A percentile compares a stretch with the other conserved stretches of the same genome.
Evolutionary conservation across 164 flowering plant species (phyloP).

Genomic region (Echeveria elegans): DNA sequence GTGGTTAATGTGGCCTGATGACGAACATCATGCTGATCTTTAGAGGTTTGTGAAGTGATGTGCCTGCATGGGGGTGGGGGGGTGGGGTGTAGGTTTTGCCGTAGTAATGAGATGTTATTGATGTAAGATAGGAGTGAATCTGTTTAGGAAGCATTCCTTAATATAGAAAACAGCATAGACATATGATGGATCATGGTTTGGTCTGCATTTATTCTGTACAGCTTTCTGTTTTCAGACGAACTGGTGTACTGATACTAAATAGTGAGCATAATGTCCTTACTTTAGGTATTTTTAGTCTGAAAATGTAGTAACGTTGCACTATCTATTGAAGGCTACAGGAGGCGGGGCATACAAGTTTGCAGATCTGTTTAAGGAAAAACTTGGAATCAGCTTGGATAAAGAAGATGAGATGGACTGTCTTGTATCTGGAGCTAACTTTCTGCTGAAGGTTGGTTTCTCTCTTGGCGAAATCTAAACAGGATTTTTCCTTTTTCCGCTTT

Average conservation of each 20-base stretch:
- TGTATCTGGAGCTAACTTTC: constrained; percentile 77
- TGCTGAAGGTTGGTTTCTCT: constrained; percentile 53
- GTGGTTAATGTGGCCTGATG: too few relatives aligned
- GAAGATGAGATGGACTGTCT: constrained; percentile 79
- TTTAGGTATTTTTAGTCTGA: background rate
- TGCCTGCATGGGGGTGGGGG: too few relatives aligned
- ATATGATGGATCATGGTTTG: too few relatives aligned
- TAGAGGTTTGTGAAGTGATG: too few relatives aligned
- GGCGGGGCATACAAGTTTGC: constrained; percentile 74
- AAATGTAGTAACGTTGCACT: constrained; percentile 6
- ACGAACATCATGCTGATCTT: too few relatives aligned
- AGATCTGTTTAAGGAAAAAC: constrained; percentile 46
- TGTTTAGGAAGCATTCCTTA: background rate
- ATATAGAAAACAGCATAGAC: background rate
- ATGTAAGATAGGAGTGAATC: background rate
- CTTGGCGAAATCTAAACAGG: background rate
- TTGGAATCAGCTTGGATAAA: constrained; percentile 45
- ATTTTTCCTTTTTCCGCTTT: background rate
- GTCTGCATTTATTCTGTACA: too few relatives aligned
- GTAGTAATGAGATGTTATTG: too few relatives aligned
- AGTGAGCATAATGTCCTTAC: too few relatives aligned
- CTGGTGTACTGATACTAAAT: too few relatives aligned
- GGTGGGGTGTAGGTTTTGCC: too few relatives aligned
- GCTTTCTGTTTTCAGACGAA: too few relatives aligned
- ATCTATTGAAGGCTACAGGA: constrained; percentile 58